Conservation (phyloP, 75 land plant species). For the Pseudotsuga menziesii region DNA sequence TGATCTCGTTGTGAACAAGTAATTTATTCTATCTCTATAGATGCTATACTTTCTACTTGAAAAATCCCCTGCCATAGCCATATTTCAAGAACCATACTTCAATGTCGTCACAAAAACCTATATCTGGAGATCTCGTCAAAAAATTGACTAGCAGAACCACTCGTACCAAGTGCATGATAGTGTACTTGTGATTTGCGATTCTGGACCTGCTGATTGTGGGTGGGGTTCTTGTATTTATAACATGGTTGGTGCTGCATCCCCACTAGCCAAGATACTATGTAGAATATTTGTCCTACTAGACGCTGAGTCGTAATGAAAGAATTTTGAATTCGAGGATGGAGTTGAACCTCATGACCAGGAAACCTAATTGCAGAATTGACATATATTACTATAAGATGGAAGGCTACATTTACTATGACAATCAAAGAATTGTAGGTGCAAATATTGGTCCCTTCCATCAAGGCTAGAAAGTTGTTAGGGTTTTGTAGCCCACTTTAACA, state of each 20-base stretch:
- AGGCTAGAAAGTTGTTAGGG: constrained; percentile 53
- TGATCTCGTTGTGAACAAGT: too few species aligned
- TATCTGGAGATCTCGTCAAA: too few species aligned
- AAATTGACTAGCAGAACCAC: too few species aligned
- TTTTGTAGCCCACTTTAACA: not conserved
- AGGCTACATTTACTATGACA: constrained; percentile 33
- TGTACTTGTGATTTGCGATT: not conserved
- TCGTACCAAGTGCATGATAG: not conserved
- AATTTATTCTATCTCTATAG: too few species aligned
- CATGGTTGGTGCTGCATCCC: constrained; percentile 54
- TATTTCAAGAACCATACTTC: too few species aligned
- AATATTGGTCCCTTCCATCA: constrained; percentile 46
- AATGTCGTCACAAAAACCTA: too few species aligned
- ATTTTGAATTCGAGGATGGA: constrained; percentile 43
- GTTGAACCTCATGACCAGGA: constrained; percentile 42
- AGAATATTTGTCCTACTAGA: constrained; percentile 28
- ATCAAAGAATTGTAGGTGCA: constrained; percentile 31
- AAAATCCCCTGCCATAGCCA: too few species aligned
- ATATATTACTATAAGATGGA: constrained; percentile 53
- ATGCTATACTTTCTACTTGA: too few species aligned
- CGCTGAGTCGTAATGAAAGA: constrained; percentile 17
- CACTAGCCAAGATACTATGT: constrained; percentile 32
- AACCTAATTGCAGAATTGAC: constrained; percentile 64
- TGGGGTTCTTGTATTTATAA: constrained; percentile 49
- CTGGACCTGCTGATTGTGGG: constrained; percentile 13